Evolutionary conservation across 2,329 filamentous ascomycete genomes (phyloP), one percentile per base, ranked within the genome.

Genomic region (Aspergillus sp.): DNA sequence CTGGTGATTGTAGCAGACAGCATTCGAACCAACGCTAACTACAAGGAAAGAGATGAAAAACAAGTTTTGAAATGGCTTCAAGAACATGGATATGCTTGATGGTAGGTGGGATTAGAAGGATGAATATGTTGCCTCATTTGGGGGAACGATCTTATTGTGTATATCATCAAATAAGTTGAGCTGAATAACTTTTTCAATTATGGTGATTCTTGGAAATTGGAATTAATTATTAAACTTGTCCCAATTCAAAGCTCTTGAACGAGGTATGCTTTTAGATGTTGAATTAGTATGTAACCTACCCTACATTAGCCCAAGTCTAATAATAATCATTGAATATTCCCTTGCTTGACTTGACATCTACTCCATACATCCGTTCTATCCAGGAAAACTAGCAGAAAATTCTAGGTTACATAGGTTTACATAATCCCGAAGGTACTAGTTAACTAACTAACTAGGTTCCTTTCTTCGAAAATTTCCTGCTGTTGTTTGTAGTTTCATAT

Each of bases 1-100:
- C 77, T 99, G 52, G 88, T 89, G 64, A 91, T 96, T 64, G 88
- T 93, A 62, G 87, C 88, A 72, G 95, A 98, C 73, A 92, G 88
- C 62, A 90, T 98, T 64, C 85, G 87, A 43, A 91, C 90, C 11
- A 88, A 93, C 68, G 91, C 91, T 4, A 86, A 86, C 41, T 99
- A 97, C 80, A 87, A 87, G 72, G 80, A 86, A 74, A 84, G 95
- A 56, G 95, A 98, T 73, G 82, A 86, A 56, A 81, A 80, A 52
- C 79, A 84, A 45, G 83, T 96, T 55, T 82, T 88, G 75, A 90
- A 92, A 77, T 98, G 93, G 93, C 77, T 98, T 65, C 78, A 75
- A 62, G 78, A 79, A 23, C 82, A 88, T 72, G 82, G 80, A 2
- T 90, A 90, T 74, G 75, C 73, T 17, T 82, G 67, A 78, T 49